Base-by-base conservation (phyloP, 139 green algal species). In the Limnomonas spitsbergensis region DNA sequence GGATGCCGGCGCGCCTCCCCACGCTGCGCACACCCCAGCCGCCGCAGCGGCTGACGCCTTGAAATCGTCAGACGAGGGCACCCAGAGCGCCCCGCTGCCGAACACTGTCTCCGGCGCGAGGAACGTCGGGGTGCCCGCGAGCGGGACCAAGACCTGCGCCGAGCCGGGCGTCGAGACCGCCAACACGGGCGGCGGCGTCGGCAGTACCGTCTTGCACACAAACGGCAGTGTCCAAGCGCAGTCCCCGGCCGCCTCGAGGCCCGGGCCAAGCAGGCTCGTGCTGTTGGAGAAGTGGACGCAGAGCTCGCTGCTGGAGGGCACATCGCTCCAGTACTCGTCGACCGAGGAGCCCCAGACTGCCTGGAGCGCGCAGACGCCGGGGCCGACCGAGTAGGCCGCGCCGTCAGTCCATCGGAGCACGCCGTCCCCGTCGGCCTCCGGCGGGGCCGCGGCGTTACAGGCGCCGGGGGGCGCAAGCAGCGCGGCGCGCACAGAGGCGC, bases 121-220 rank as follows among this genome's bases (percentile, higher is more conserved):
- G 7, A 72, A 36, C 61, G 29, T 36, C 9, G 61, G 61, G 29
- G 24, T 24, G 61, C 29, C 61, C 29, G 29, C 61, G 27, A 72
- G 61, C 29, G 61, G 61, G 27, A 37, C 61, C 27, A 72, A 37
- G 20, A 20, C 14, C 61, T 20, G 27, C 29, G 61, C 61, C 6
- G 61, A 39, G 61, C 6, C 6, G 61, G n/a, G 61, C 26, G 29
- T 72, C 29, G 61, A 37, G 9, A 37, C 27, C 61, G 27, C 26
- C 61, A 37, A 37, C 9, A 7, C 9, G 7, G 26, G 61, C 26
- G 27, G 29, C 29, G 61, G 27, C 24, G 61, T 20, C 29, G n/a
- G n/a, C n/a, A n/a, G n/a, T n/a, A n/a, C n/a, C n/a, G 27, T 72
- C 61, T 72, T 72, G 61, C 61, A 72, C 26, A 72, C 61, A 36